Percentiles rank a stretch among this genome's conserved stretches.
These are phyloP conservation scores for Hirschioporus abietinus DNA, from an alignment of 768 basidiomycete genomes.

Conservation along the genomic window DNA sequence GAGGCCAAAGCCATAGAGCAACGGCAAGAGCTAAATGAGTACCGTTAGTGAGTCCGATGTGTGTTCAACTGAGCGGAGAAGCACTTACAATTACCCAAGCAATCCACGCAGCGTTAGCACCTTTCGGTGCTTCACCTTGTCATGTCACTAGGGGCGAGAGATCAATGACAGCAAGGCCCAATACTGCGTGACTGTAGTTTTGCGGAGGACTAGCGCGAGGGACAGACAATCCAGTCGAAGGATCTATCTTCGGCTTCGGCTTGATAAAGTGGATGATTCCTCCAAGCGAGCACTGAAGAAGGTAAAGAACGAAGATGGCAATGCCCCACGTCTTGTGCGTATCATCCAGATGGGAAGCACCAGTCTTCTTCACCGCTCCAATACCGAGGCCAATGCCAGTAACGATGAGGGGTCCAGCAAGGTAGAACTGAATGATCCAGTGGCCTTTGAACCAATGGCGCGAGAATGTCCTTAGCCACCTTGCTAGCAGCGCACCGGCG, in stretches of 20 bases:
- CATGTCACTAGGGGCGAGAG: slow-evolving; percentile 43
- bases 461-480: slow-evolving; percentile 45
- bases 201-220: slow-evolving; percentile 36
- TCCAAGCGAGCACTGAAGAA: slow-evolving; percentile 45
- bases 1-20: slow-evolving; percentile 38
- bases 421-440: slow-evolving; percentile 40
- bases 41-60: slow-evolving; percentile 3
- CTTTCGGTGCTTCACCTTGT: slow-evolving; percentile 29
- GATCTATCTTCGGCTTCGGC: slow-evolving; percentile 21
- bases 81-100: slow-evolving; percentile 43
- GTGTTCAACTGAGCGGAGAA: slow-evolving; percentile 3
- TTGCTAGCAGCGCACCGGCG: slow-evolving; percentile 46
- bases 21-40: slow-evolving; percentile 34
- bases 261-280: slow-evolving; percentile 51
- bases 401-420: slow-evolving; percentile 40
- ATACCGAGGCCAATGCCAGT: slow-evolving; percentile 42
- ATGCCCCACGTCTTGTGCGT: slow-evolving; percentile 52
- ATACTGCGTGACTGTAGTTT: slow-evolving; percentile 53
- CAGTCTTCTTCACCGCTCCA: slow-evolving; percentile 29
- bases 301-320: slow-evolving; percentile 43
- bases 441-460: slow-evolving; percentile 50
- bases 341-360: slow-evolving; percentile 34
- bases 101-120: slow-evolving; percentile 38
- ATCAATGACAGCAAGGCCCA: slow-evolving; percentile 46
- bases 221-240: background rate